Percentiles rank a stretch among this genome's conserved stretches.
These are phyloP conservation scores for Psophocarpus tetragonolobus DNA, from an alignment of 306 rosid species.

Conservation along the genomic window DNA sequence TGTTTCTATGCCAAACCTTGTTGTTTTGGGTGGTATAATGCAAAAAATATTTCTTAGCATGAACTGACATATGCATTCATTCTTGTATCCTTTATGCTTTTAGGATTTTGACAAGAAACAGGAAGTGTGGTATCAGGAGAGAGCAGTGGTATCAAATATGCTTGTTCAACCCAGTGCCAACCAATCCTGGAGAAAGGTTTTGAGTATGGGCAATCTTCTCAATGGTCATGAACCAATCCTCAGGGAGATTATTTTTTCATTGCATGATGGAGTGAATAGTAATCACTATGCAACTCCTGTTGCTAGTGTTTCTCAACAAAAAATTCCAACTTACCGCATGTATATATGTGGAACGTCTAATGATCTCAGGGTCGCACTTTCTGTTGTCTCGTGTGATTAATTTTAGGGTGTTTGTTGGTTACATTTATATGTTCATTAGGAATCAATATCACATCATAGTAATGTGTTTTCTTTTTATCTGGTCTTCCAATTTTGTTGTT, in stretches of 20 bases:
- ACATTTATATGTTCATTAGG: background rate
- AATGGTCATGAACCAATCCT: conserved; percentile 77
- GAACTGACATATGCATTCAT: background rate
- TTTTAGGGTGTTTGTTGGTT: background rate
- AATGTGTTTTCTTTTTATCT: background rate
- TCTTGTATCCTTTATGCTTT: conserved; percentile 13
- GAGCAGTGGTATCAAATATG: conserved; percentile 63
- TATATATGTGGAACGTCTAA: conserved; percentile 74
- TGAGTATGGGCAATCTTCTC: conserved; percentile 90
- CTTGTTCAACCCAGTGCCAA: conserved; percentile 64
- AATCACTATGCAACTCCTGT: conserved; percentile 61
- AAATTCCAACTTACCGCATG: conserved; percentile 69
- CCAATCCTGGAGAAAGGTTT: conserved; percentile 80
- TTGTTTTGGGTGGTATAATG: background rate
- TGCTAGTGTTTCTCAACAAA: conserved; percentile 40
- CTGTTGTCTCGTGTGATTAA: conserved; percentile 76
- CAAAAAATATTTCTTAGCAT: conserved; percentile 6
- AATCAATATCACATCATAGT: background rate
- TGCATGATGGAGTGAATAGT: conserved; percentile 52
- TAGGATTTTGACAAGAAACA: conserved; percentile 69
- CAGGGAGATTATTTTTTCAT: conserved; percentile 70
- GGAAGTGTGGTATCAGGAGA: conserved; percentile 54
- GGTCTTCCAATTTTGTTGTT: background rate
- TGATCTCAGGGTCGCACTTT: conserved; percentile 76
- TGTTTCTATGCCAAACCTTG: background rate